Conservation (phyloP, 495 filamentous ascomycete genomes). For the Penicillium alfredii region DNA sequence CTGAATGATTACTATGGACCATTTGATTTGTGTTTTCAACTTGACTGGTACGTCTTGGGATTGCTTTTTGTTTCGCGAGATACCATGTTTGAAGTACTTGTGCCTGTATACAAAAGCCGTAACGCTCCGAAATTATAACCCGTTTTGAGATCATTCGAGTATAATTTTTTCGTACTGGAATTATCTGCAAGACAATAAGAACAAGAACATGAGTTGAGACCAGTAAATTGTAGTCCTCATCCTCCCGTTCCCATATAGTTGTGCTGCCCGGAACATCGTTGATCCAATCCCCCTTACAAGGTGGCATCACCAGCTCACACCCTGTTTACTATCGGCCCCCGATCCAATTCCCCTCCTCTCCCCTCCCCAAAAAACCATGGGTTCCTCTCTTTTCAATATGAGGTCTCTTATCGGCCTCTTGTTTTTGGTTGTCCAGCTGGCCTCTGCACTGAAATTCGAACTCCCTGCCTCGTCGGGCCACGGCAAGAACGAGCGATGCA, state of each 20-base stretch:
- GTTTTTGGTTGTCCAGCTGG: slow-evolving; percentile 49
- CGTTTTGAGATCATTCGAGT: background rate
- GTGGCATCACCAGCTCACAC: slow-evolving; percentile 27
- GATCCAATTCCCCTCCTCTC: slow-evolving; percentile 16
- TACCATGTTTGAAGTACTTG: slow-evolving; percentile 24
- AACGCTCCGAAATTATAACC: slow-evolving; percentile 10
- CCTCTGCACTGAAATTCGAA: slow-evolving; percentile 88
- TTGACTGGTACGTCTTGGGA: slow-evolving; percentile 9
- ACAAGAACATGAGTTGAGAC: background rate
- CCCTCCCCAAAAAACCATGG: slow-evolving; percentile 22
- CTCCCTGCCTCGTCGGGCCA: slow-evolving; percentile 61
- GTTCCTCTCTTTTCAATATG: slow-evolving; percentile 28
- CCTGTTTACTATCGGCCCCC: slow-evolving; percentile 24
- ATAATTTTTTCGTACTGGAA: background rate
- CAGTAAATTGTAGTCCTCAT: too few species aligned
- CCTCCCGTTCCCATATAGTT: too few species aligned
- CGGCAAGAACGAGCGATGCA: slow-evolving; percentile 73
- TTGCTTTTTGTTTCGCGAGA: slow-evolving; percentile 21
- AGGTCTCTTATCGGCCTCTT: slow-evolving; percentile 33
- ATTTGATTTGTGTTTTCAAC: slow-evolving; percentile 4
- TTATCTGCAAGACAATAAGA: background rate
- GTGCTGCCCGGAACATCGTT: slow-evolving; percentile 17
- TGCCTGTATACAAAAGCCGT: slow-evolving; percentile 16
- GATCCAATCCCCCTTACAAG: slow-evolving; percentile 25
- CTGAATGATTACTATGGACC: slow-evolving; percentile 19